A percentile compares a stretch with the other conserved stretches of the same genome.
phyloP scores from a whole-genome alignment of 352 stramenopile genomes.

The Phytophthora nicotianae region DNA sequence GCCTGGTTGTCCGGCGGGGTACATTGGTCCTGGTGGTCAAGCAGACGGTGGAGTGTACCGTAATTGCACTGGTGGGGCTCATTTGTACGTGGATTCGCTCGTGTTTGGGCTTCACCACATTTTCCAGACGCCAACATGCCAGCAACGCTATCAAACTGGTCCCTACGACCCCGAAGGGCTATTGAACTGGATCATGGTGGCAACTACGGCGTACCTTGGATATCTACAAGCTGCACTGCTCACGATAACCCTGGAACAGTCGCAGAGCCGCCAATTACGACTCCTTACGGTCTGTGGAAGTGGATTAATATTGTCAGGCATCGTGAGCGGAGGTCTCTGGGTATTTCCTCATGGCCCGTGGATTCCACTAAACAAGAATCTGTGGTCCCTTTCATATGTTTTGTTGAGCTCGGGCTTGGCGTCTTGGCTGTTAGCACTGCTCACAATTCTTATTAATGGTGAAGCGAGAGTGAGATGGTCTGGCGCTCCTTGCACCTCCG shows the following conservation, averaged over 20 bases:
- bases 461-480: constrained; percentile 21
- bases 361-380: constrained; percentile 88
- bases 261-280: constrained; percentile 2
- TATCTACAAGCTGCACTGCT: constrained; percentile 56
- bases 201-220: constrained; percentile 62
- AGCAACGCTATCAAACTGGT: constrained; percentile 54
- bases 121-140: constrained; percentile 69
- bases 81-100: constrained; percentile 68
- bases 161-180: constrained; percentile 82
- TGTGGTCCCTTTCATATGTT: constrained; percentile 82
- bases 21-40: constrained; percentile 69
- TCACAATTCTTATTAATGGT: constrained; percentile 31
- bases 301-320: constrained; percentile 8
- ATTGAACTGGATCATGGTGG: constrained; percentile 79
- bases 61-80: constrained; percentile 81
- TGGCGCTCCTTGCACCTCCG: constrained; percentile 34
- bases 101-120: constrained; percentile 71
- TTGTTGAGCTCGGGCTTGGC: constrained; percentile 51
- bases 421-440: constrained; percentile 32
- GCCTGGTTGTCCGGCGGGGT: constrained; percentile 73
- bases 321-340: constrained; percentile 27
- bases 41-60: constrained; percentile 44
- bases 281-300: constrained; percentile 19
- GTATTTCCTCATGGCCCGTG: constrained; percentile 28
- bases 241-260: not conserved